Base-by-base conservation (phyloP, 805 yeast genomes). In the Starmerella scarabaei region DNA sequence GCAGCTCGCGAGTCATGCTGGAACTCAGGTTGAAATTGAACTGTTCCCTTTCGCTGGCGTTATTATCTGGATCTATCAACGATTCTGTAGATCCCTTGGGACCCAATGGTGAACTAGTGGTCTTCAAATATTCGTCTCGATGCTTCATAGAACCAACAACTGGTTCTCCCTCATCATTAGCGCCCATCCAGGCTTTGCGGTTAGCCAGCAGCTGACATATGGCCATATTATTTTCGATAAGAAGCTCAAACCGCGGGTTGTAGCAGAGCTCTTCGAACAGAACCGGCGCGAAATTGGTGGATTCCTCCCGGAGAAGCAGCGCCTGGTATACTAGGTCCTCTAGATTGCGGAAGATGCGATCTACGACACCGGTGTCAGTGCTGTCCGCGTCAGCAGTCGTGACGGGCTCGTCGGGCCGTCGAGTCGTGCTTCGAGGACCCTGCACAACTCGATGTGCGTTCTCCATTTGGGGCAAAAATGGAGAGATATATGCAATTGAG, bases 161-260 rank as follows among this genome's bases (percentile, higher is more conserved):
- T 2, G 49, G 49, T 14, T 43, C 26, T 12, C 43, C 44, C 9
- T 28, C 21, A 15, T 33, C 18, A 23, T 39, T 28, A 3, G 44
- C 31, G 2, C 35, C 38, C 5, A 45, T n/a, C 44, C 47, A 43
- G 3, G 44, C 35, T 21, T 30, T 24, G 6, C 33, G 32, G 17
- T 34, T 40, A 9, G 36, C 40, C n/a, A 46, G 28, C 8, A 46
- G 36, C 15, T 23, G 35, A 16, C 40, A 35, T 7, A 38, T 41
- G 11, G 15, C 27, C 17, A 44, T 44, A n/a, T 40, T 20, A 29
- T 46, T 44, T 38, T 46, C 50, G n/a, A 46, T 6, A 1, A 44
- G 40, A 11, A 33, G 37, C 17, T 35, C 40, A 21, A 40, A 44
- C 32, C 20, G 12, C 27, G 20, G 23, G 20, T 46, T 37, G 19